These are phyloP conservation scores for Penicillium angulare DNA, from an alignment of 495 filamentous ascomycete species.

Conservation along the genomic window DNA sequence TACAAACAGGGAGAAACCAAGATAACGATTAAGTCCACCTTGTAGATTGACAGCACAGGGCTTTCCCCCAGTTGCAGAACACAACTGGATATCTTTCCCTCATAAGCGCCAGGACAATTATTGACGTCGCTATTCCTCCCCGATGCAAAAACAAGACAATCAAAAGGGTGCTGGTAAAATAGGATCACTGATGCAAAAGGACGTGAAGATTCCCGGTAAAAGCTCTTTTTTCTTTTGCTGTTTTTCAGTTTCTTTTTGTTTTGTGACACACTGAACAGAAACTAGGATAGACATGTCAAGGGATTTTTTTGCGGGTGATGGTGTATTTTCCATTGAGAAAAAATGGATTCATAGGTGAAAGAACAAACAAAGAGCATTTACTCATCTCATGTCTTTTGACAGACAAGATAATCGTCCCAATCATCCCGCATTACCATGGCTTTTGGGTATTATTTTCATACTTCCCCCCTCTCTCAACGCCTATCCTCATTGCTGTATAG, in stretches of 20 bases:
- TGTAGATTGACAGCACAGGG: constrained; percentile 74
- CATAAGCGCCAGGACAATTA: constrained; percentile 75
- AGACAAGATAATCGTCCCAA: constrained; percentile 19
- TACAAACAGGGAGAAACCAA: constrained; percentile 53
- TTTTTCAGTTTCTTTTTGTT: constrained; percentile 39
- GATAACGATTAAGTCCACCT: constrained; percentile 64
- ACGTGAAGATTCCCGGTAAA: constrained; percentile 32
- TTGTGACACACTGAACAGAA: constrained; percentile 38
- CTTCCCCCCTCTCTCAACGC: constrained; percentile 30
- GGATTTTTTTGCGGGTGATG: constrained; percentile 32
- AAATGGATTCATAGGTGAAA: constrained; percentile 24
- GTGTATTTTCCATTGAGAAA: constrained; percentile 17
- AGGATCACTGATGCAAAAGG: constrained; percentile 30
- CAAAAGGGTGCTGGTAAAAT: constrained; percentile 27
- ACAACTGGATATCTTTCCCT: constrained; percentile 91
- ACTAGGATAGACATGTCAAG: constrained; percentile 52
- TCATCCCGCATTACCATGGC: constrained; percentile 29
- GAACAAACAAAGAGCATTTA: constrained; percentile 28
- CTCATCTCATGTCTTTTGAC: constrained; percentile 9
- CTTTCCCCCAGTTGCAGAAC: constrained; percentile 73
- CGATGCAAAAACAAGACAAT: constrained; percentile 30
- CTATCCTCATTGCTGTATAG: constrained; percentile 29
- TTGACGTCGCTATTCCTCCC: constrained; percentile 48
- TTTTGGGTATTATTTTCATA: constrained; percentile 23
- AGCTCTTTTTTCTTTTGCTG: constrained; percentile 39